Percentiles rank a stretch among this genome's conserved stretches.
These are phyloP conservation scores for Colletotrichum tofieldiae DNA, from an alignment of 2,329 filamentous ascomycete species.

Conservation along the genomic window DNA sequence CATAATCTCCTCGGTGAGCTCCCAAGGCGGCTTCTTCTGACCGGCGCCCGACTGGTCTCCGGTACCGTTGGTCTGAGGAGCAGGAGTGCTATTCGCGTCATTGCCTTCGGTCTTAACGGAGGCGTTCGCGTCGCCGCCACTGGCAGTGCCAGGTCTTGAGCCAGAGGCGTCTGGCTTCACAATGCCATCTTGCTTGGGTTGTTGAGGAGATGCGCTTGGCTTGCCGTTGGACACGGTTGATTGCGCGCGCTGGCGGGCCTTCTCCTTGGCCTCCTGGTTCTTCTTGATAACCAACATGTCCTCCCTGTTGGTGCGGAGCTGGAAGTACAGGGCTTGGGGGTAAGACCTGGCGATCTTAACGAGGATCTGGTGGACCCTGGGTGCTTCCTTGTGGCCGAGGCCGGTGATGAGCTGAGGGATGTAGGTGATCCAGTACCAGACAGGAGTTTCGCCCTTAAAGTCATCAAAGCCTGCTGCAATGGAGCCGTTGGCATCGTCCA, in stretches of 20 bases:
- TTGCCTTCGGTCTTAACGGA: constrained; percentile 62
- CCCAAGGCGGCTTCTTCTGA: constrained; percentile 89
- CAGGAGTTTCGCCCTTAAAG: constrained; percentile 96
- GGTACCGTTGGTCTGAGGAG: constrained; percentile 41
- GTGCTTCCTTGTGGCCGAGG: constrained; percentile 91
- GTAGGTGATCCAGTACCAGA: constrained; percentile 99
- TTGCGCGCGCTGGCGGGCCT: constrained; percentile 67
- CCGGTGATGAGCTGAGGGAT: constrained; percentile 96
- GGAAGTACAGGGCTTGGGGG: constrained; percentile 96
- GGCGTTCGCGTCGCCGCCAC: constrained; percentile 57
- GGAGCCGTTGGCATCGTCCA: constrained; percentile 89
- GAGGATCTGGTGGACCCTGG: constrained; percentile 87
- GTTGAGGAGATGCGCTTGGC: constrained; percentile 62
- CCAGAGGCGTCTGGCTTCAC: constrained; percentile 53
- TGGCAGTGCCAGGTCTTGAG: constrained; percentile 68
- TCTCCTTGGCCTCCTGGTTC: constrained; percentile 83
- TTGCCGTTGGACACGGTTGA: constrained; percentile 62
- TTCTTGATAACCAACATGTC: constrained; percentile 96
- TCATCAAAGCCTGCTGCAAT: constrained; percentile 92
- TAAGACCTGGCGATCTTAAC: constrained; percentile 96
- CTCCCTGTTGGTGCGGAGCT: constrained; percentile 92
- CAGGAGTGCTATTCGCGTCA: constrained; percentile 51
- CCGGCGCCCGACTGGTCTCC: constrained; percentile 48
- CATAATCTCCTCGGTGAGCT: constrained; percentile 96
- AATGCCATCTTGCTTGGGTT: constrained; percentile 68